Base-by-base conservation (phyloP, 768 basidiomycete species). In the Auriculariales sp. region DNA sequence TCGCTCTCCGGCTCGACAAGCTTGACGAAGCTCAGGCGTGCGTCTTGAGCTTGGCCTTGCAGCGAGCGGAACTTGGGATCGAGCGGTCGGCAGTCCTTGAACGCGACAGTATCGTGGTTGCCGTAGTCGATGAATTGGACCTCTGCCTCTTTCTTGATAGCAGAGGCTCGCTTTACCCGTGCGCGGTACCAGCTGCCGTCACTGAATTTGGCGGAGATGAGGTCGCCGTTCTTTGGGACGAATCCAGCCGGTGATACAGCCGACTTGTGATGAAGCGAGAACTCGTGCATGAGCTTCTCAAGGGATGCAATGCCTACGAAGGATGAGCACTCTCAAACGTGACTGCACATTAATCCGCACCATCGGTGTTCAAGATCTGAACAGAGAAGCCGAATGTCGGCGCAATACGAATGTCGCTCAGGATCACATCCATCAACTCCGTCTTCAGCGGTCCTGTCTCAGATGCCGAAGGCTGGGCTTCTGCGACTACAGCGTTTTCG, bases 111-210 rank as follows among this genome's bases (percentile, higher is more conserved):
- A 59, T 94, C 91, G 64, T 92, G 86, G 64, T 99, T 98, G 28
- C 94, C 94, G 60, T 94, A 89, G 62, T 89, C 84, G 56, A 97
- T 93, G 68, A 97, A 97, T 6, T 83, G 81, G 29, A 99, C 83
- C 62, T 95, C 89, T 4, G 90, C 92, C 64, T 95, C 90, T 61
- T 85, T 91, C 68, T 93, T 95, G 34, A 87, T 57, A 3, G 88
- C 78, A 39, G 89, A 93, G n/a, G 78, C 68, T 19, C 87, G 75
- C 48, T 85, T 83, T 53, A 97, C 81, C 68, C 81, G 87, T 36
- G 94, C 94, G 47, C 94, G 85, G 65, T 98, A 97, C 95, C 94
- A 99, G 45, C 82, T 71, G 6, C 88, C 88, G 58, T 95, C 86
- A 45, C 84, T 86, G 66, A 97, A 97, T 61, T 91, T 91, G 15